Base-by-base conservation (phyloP, 2,329 filamentous ascomycete species). In the Septoria petroselini region DNA sequence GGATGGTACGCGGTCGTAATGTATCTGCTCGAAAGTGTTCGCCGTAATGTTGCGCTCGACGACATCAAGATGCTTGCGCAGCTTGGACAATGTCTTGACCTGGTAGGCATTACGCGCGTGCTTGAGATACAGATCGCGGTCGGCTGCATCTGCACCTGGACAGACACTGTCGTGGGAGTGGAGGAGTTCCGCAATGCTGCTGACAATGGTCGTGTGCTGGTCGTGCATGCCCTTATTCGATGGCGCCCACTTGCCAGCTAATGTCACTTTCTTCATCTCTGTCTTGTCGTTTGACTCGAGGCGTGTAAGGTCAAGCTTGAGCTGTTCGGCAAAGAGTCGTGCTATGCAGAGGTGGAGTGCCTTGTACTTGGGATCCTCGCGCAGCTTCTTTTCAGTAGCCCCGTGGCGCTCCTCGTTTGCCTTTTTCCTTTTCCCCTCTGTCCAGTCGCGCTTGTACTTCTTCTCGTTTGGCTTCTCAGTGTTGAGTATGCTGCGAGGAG, bases 231-330 rank as follows among this genome's bases (percentile, higher is more conserved):
- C 71, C 27, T 73, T 73, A 14, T 75, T 71, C 0, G 75, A 74
- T 1, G 81, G 81, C 1, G 79, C 77, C 81, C 80, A 83, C 53
- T 84, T 84, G 2, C 73, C 78, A 48, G 77, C 80, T 0, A 83
- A 72, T 0, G 78, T 81, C 46, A 83, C 73, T 11, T 63, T 64
- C 19, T 68, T 69, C 57, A 71, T 70, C 5, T 71, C 70, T 35
- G 69, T 67, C 12, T 66, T 59, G 23, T 75, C 68, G 7, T 63
- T 61, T 12, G 68, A 69, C 3, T 68, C 60, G 1, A 82, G 68
- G 0, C 72, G 61, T 0, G 54, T 57, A 2, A 75, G 55, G 58
- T 83, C 80, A 1, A 61, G 54, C 35, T 71, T 67, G 2, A 83
- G 70, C 67, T 82, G 78, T 12, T 74, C 70, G 0, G 76, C 78